Base-by-base conservation (phyloP, 495 filamentous ascomycete species). In the Poronia punctata region DNA sequence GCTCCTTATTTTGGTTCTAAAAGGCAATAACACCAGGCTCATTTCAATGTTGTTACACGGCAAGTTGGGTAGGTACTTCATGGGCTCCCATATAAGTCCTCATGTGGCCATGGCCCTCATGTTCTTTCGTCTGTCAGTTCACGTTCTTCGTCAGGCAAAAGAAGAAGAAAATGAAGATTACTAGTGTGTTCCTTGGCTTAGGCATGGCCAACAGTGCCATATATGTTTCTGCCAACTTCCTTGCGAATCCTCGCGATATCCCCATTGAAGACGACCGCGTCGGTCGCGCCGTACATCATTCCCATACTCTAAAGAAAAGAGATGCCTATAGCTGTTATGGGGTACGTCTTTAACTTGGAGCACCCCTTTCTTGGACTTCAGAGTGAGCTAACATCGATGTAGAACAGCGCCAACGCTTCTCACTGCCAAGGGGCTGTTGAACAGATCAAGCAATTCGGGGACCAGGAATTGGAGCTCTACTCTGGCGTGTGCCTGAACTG, bases 281-380 rank as follows among this genome's bases (percentile, higher is more conserved):
- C 14, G 8, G 24, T 11, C n/a, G 21, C n/a, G 26, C 7, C 7
- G 12, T 21, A 15, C 11, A 7, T 17, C 31, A 24, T 5, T 19
- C 35, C 14, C 32, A 18, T 20, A 5, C 16, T 25, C 52, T 58
- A 6, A 33, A 39, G 27, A 58, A 55, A 23, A 49, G 55, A 42
- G 55, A 58, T 40, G 55, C 55, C 16, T 58, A 39, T 29, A 46
- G 46, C 19, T 58, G 55, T 14, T 58, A 58, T 20, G 55, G 55
- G 5, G 55, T 58, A 55, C 36, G 52, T 43, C 9, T 29, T 17
- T 48, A 31, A 41, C 18, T 19, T n/a, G n/a, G n/a, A n/a, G n/a
- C n/a, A 11, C 9, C 23, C 18, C 19, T 1, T 35, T 33, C 17
- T 26, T 22, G 32, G 33, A 38, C 29, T 43, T 45, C 45, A 27